Conservation (phyloP, 129 eudicot genomes). For the Flaveria ramosissima region DNA sequence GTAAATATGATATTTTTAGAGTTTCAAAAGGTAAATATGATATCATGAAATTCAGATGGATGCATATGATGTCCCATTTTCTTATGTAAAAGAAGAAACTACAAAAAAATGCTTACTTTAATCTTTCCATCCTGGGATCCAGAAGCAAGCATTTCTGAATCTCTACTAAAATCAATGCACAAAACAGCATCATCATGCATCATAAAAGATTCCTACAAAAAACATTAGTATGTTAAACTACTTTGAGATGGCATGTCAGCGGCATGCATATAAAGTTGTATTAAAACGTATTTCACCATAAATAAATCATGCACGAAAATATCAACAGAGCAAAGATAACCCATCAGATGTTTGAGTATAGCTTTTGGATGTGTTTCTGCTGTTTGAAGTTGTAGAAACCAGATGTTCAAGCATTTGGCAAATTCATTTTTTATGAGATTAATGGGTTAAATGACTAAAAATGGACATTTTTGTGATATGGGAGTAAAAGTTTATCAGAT, state of each 20-base stretch:
- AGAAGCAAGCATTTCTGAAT: conserved; percentile 97
- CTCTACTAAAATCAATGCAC: conserved; percentile 92
- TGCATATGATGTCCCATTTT: conserved; percentile 1
- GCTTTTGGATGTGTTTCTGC: neutral
- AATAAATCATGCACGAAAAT: neutral
- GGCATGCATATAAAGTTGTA: conserved; percentile 1
- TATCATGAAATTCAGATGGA: neutral
- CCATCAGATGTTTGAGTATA: neutral
- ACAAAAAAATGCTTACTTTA: conserved; percentile 52
- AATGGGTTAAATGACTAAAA: neutral
- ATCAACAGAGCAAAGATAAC: neutral
- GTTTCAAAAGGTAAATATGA: neutral
- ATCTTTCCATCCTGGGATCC: conserved; percentile 98
- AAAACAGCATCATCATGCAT: conserved; percentile 98
- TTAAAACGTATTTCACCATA: neutral
- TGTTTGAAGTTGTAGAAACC: neutral
- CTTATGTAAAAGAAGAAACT: neutral
- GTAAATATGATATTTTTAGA: neutral
- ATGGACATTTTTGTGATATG: neutral
- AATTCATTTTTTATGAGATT: neutral
- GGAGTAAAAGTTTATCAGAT: neutral
- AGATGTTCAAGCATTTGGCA: conserved; percentile 1
- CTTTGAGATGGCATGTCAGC: conserved; percentile 19
- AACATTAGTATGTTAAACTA: conserved; percentile 7
- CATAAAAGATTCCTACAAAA: conserved; percentile 93